phyloP scores from a whole-genome alignment of 139 green algal genomes.

The Bryopsis sp. region DNA sequence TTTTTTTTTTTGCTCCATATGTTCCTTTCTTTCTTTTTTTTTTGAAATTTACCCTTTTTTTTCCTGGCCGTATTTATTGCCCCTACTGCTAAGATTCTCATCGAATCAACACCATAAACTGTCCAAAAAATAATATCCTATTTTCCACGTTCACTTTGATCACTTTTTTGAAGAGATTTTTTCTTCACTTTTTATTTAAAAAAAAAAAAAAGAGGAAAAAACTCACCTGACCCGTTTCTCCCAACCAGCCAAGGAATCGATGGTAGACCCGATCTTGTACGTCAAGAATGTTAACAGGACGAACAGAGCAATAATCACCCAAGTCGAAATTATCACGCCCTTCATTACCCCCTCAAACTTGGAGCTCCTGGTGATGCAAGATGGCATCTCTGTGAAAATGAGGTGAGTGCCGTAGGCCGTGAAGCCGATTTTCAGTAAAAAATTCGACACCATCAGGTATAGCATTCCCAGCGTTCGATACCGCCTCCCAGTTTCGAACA shows the following conservation, averaged over 20 bases:
- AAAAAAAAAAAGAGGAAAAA: not conserved
- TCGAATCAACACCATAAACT: not conserved
- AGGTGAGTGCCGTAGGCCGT: slow-evolving; percentile 9
- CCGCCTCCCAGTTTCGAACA: no score
- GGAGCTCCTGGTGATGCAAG: not conserved
- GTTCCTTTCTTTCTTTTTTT: no score
- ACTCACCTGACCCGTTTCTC: slow-evolving; percentile 13
- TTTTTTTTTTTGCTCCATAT: no score
- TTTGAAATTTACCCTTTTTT: no score
- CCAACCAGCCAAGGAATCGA: slow-evolving; percentile 7
- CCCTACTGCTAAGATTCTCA: no score
- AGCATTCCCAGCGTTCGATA: no score
- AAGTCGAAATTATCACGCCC: slow-evolving; percentile 14
- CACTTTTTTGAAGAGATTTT: not conserved
- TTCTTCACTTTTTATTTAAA: not conserved
- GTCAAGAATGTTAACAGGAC: not conserved
- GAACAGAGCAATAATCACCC: slow-evolving; percentile 4
- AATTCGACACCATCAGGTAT: slow-evolving; percentile 12
- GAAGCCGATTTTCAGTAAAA: slow-evolving; percentile 13
- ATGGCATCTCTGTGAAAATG: slow-evolving; percentile 4
- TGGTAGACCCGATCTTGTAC: slow-evolving; percentile 9
- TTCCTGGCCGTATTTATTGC: no score
- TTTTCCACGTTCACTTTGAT: not conserved
- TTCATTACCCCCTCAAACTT: slow-evolving; percentile 12
- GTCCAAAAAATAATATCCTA: not conserved